Percentiles rank a stretch among this genome's conserved stretches.
phyloP scores from a whole-genome alignment of 2,329 filamentous ascomycete genomes.

The Knufia petricola region DNA sequence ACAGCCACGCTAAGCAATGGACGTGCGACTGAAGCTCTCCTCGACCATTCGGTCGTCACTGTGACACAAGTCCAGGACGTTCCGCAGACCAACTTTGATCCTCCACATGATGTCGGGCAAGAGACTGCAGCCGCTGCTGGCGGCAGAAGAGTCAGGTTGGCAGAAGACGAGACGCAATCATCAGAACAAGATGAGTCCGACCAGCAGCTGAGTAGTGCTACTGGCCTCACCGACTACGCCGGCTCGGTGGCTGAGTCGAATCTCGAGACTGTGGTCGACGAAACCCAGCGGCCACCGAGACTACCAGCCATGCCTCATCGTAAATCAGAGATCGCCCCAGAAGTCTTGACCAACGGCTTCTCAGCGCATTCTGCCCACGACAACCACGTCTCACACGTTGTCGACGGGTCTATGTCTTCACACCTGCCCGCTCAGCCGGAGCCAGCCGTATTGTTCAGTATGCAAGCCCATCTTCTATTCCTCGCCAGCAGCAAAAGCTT shows the following conservation, averaged over 20 bases:
- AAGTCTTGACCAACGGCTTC: conserved; percentile 6
- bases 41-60: background rate
- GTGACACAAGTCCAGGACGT: background rate
- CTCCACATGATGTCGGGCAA: background rate
- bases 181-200: conserved; percentile 2
- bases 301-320: background rate
- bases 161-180: conserved; percentile 8
- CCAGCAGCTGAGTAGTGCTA: conserved; percentile 3
- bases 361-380: background rate
- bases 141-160: background rate
- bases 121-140: background rate
- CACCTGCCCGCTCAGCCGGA: background rate
- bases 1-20: no score
- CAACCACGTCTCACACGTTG: background rate
- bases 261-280: conserved; percentile 5
- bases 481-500: conserved; percentile 17
- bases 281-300: background rate
- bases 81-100: background rate
- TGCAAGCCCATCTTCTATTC: conserved; percentile 19
- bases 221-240: conserved; percentile 5
- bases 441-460: background rate
- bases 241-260: background rate
- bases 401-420: background rate
- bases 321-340: conserved; percentile 6
- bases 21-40: no score